phyloP scores from a whole-genome alignment of 441 rosid genomes.

The Croton laevigatus region DNA sequence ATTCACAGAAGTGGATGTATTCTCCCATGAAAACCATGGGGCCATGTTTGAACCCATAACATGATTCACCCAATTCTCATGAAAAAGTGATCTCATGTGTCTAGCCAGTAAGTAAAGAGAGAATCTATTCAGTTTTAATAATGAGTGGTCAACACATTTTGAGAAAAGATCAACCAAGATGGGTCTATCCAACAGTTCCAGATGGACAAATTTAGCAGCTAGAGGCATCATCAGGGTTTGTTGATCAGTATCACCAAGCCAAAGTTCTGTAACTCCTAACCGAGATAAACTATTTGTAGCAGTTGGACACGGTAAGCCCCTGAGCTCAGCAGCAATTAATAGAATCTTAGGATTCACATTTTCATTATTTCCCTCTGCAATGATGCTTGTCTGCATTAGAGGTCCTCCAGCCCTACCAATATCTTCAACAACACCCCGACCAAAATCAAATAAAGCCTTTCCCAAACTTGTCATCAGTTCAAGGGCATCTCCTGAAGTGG shows the following conservation, averaged over 20 bases:
- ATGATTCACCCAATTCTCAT: slow-evolving; percentile 80
- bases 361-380: slow-evolving; percentile 33
- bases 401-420: slow-evolving; percentile 79
- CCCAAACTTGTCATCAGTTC: slow-evolving; percentile 97
- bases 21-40: slow-evolving; percentile 99
- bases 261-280: slow-evolving; percentile 73
- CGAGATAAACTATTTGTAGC: slow-evolving; percentile 71
- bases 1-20: slow-evolving; percentile 56
- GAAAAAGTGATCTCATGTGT: slow-evolving; percentile 81
- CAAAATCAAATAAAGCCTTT: slow-evolving; percentile 93
- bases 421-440: slow-evolving; percentile 95
- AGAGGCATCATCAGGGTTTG: slow-evolving; percentile 78
- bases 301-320: slow-evolving; percentile 91
- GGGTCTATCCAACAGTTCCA: slow-evolving; percentile 76
- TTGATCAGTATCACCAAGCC: slow-evolving; percentile 91
- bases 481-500: slow-evolving; percentile 92
- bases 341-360: slow-evolving; percentile 51
- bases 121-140: slow-evolving; percentile 68
- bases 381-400: slow-evolving; percentile 34
- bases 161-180: slow-evolving; percentile 64
- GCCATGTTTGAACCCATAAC: slow-evolving; percentile 59
- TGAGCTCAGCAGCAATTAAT: slow-evolving; percentile 59
- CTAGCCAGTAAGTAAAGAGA: slow-evolving; percentile 71
- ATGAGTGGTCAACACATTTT: slow-evolving; percentile 48
- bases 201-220: slow-evolving; percentile 77